Base-by-base conservation (phyloP, 2,329 filamentous ascomycete genomes). In the Alternaria sp. region DNA sequence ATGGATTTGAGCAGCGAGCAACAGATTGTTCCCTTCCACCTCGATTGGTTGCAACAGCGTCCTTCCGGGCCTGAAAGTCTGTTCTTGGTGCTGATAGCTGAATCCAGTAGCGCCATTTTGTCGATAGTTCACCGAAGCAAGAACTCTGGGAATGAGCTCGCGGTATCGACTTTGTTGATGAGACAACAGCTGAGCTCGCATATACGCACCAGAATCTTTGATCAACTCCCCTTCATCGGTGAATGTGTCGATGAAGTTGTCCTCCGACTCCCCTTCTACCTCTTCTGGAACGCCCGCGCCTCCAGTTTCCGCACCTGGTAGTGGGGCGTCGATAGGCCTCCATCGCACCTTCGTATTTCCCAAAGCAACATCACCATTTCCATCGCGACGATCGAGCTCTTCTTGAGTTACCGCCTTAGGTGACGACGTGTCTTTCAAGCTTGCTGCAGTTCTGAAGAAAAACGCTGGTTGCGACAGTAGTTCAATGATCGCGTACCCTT, bases 401-500 rank as follows among this genome's bases (percentile, higher is more conserved):
- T 53, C 49, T 30, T 23, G 17, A n/a, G 26, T 1, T 10, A 25
- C 59, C 32, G 12, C 26, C 5, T 19, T 58, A 3, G 13, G 36
- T 8, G 46, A 32, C 3, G 5, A 25, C 1, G 30, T 49, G 8
- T 44, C 10, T n/a, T 40, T 51, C 13, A 68, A 25, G 23, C 63
- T 69, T 15, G n/a, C 57, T 26, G 6, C 6, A n/a, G 30, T 49
- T 12, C 67, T 58, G 59, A 70, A 74, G 28, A 75, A 71, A 26
- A 76, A 72, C 0, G 71, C 40, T 2, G 68, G 67, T 17, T 69
- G 62, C 12, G 65, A 67, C 15, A 69, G 53, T 12, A 72, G 40
- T 50, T 74, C 71, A 19, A 76, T 68, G 46, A 71, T 61, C 2
- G 63, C 64, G 30, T 68, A 76, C 6, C 40, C 25, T n/a, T 57